A percentile compares a stretch with the other conserved stretches of the same genome.
phyloP scores from a whole-genome alignment of 140 eudicot genomes.

The Stevia rebaudiana region DNA sequence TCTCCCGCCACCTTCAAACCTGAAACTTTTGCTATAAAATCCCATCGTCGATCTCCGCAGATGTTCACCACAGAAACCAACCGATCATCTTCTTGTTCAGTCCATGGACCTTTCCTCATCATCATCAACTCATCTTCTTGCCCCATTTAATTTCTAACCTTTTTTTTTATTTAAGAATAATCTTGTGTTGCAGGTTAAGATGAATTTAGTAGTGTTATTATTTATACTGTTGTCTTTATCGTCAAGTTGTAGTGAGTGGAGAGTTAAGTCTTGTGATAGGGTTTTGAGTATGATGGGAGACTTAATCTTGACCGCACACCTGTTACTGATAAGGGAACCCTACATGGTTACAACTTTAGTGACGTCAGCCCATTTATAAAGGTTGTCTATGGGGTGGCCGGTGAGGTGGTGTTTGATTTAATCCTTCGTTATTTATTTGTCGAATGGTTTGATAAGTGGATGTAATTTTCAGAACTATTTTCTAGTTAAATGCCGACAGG shows the following conservation, averaged over 20 bases:
- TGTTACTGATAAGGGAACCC: conserved; percentile 35
- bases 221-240: conserved; percentile 20
- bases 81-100: conserved; percentile 87
- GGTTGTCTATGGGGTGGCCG: conserved; percentile 2
- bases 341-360: conserved; percentile 23
- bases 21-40: conserved; percentile 96
- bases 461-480: conserved; percentile 20
- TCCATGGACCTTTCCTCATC: conserved; percentile 92
- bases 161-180: not conserved
- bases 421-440: conserved; percentile 11
- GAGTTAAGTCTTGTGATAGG: conserved; percentile 25
- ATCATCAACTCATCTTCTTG: conserved; percentile 37
- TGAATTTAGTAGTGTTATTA: conserved; percentile 6
- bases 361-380: conserved; percentile 30
- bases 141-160: too few species aligned
- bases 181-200: conserved; percentile 4
- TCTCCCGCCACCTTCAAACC: conserved; percentile 99
- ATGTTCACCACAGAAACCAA: conserved; percentile 64
- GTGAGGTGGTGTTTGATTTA: conserved; percentile 21
- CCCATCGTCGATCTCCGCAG: conserved; percentile 95
- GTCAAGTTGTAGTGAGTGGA: conserved; percentile 16
- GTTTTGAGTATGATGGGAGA: conserved; percentile 26
- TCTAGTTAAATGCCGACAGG: too few species aligned
- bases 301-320: conserved; percentile 22
- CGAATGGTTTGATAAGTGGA: conserved; percentile 30